These are phyloP conservation scores for Diplodia scrobiculata DNA, from an alignment of 2,329 filamentous ascomycete species.

Conservation along the genomic window DNA sequence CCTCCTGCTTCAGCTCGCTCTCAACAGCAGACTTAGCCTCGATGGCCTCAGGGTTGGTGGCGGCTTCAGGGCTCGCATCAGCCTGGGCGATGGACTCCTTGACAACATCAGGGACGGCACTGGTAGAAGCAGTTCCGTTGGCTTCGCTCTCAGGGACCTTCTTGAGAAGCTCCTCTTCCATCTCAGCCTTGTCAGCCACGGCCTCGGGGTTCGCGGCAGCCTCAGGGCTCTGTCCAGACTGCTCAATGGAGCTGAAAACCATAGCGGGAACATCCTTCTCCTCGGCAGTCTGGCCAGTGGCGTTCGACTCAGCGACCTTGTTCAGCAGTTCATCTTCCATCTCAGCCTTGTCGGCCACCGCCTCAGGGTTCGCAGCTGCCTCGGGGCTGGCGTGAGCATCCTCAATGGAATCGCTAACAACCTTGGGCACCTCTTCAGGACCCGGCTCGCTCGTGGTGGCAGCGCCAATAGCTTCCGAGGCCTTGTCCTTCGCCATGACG, in stretches of 20 bases:
- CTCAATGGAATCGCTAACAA: slow-evolving; percentile 47
- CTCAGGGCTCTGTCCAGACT: slow-evolving; percentile 36
- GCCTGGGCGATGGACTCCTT: slow-evolving; percentile 53
- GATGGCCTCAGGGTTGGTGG: slow-evolving; percentile 67
- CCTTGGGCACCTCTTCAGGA: slow-evolving; percentile 21
- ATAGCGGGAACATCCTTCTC: slow-evolving; percentile 54
- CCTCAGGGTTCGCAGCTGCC: slow-evolving; percentile 67
- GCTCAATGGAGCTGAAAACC: slow-evolving; percentile 61
- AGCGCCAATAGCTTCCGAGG: slow-evolving; percentile 35
- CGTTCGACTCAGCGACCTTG: slow-evolving; percentile 54
- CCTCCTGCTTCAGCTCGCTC: slow-evolving; percentile 69
- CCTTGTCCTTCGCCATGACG: slow-evolving; percentile 43
- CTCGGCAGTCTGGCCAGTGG: slow-evolving; percentile 44
- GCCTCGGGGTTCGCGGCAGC: slow-evolving; percentile 33
- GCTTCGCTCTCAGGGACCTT: slow-evolving; percentile 28
- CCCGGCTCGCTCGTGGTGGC: slow-evolving; percentile 34
- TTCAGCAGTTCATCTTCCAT: slow-evolving; percentile 74
- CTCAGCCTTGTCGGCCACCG: slow-evolving; percentile 72
- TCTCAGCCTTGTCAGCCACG: slow-evolving; percentile 29
- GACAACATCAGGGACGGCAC: slow-evolving; percentile 46
- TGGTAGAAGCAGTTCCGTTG: slow-evolving; percentile 33
- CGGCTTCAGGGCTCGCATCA: slow-evolving; percentile 68
- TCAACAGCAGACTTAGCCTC: slow-evolving; percentile 75
- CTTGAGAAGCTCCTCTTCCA: slow-evolving; percentile 32
- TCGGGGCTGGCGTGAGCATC: slow-evolving; percentile 65